Evolutionary conservation across 495 filamentous ascomycete genomes (phyloP).

Genomic region (Durotheca rogersii): DNA sequence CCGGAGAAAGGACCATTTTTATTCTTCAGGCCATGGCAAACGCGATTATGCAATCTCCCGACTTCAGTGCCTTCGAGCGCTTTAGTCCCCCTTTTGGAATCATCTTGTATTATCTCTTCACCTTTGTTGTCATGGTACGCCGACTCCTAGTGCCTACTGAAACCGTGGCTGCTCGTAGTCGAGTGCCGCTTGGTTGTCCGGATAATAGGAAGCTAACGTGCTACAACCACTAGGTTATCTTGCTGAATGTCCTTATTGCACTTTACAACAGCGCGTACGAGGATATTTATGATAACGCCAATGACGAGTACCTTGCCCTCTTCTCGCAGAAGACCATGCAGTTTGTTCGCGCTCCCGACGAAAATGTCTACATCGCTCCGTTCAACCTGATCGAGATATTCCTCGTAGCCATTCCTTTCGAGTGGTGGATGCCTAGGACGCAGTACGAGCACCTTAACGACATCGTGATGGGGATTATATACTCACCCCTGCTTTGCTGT

Average conservation of each 20-base stretch:
- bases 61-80: constrained; percentile 84
- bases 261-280: constrained; percentile 96
- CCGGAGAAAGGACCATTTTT: constrained; percentile 59
- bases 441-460: constrained; percentile 81
- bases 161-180: background rate
- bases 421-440: constrained; percentile 83
- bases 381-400: constrained; percentile 94
- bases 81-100: constrained; percentile 77
- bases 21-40: constrained; percentile 91
- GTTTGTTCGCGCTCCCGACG: constrained; percentile 93
- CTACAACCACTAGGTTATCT: constrained; percentile 49
- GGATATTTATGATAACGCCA: constrained; percentile 91
- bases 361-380: constrained; percentile 95
- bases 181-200: too few relatives aligned
- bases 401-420: constrained; percentile 74
- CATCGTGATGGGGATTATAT: constrained; percentile 79
- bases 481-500: constrained; percentile 78
- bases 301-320: constrained; percentile 91
- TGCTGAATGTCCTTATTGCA: constrained; percentile 92
- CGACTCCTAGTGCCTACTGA: background rate
- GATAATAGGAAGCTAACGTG: background rate
- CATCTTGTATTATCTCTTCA: constrained; percentile 92
- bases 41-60: constrained; percentile 82
- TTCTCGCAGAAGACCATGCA: constrained; percentile 90
- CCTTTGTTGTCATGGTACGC: constrained; percentile 87